A percentile compares a stretch with the other conserved stretches of the same genome.
Evolutionary conservation across 106 monocot genomes (phyloP).

Genomic region (Cymbidium sinense): DNA sequence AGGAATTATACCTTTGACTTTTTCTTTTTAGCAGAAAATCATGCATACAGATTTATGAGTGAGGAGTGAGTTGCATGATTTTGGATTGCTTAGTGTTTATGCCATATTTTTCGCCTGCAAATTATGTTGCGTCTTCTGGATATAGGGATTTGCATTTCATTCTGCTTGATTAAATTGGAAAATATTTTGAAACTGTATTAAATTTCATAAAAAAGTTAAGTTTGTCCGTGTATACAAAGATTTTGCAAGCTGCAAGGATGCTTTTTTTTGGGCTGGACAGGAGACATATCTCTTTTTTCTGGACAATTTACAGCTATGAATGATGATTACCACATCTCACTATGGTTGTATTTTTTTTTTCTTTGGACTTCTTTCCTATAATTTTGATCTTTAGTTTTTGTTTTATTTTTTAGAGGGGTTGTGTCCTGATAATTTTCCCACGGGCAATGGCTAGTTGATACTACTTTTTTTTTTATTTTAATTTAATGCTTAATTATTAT

Average conservation of each 20-base stretch:
- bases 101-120: background rate
- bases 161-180: background rate
- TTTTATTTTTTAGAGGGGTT: background rate
- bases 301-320: background rate
- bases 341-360: background rate
- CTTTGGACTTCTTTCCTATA: background rate
- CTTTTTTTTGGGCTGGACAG: background rate
- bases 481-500: background rate
- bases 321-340: background rate
- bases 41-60: background rate
- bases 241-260: background rate
- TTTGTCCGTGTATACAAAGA: background rate
- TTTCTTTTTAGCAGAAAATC: background rate
- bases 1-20: too few relatives aligned
- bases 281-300: background rate
- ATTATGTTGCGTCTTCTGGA: too few relatives aligned
- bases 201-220: background rate
- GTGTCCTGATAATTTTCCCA: background rate
- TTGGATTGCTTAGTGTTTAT: background rate
- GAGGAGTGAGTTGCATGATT: background rate
- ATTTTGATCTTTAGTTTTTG: background rate
- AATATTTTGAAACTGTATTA: background rate
- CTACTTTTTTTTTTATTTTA: background rate
- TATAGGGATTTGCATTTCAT: too few relatives aligned
- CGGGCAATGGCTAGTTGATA: background rate